These are phyloP conservation scores for Alternaria infectoria DNA, from an alignment of 2,329 filamentous ascomycete genomes.

Conservation along the genomic window DNA sequence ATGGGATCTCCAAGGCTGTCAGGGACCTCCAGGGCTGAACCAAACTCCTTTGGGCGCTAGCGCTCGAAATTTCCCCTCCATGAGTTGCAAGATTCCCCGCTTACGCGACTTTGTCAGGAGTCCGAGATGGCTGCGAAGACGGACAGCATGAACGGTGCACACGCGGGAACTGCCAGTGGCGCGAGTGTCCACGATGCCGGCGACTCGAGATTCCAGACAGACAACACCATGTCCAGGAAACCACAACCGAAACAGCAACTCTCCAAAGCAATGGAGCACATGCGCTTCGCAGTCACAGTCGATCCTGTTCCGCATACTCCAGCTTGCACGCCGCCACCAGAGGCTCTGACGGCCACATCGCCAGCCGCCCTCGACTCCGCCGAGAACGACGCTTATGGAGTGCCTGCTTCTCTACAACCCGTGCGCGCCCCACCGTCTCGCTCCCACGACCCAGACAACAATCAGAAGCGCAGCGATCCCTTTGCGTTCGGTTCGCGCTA, in stretches of 20 bases:
- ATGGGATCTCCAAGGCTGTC: conserved; percentile 7
- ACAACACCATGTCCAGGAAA: conserved; percentile 41
- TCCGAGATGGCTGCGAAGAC: conserved; percentile 25
- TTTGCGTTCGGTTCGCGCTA: conserved; percentile 94
- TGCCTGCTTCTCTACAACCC: conserved; percentile 55
- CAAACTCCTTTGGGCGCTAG: conserved; percentile 7
- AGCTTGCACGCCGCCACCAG: conserved; percentile 18
- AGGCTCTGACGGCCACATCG: background rate
- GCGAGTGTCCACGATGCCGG: background rate
- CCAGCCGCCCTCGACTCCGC: conserved; percentile 2
- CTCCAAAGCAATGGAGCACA: conserved; percentile 60
- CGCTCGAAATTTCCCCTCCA: conserved; percentile 21
- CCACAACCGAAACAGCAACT: conserved; percentile 52
- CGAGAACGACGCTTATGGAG: conserved; percentile 57
- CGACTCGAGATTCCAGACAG: conserved; percentile 38
- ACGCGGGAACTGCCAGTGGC: conserved; percentile 11
- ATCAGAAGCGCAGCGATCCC: conserved; percentile 86
- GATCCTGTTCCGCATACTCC: conserved; percentile 36
- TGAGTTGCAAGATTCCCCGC: conserved; percentile 7
- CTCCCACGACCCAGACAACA: conserved; percentile 75
- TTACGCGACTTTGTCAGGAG: conserved; percentile 3
- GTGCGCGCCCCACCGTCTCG: conserved; percentile 59
- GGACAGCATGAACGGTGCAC: conserved; percentile 7
- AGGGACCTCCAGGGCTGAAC: conserved; percentile 21
- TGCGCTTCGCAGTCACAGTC: conserved; percentile 57